Evolutionary conservation across 306 rosid species (phyloP), one percentile per base, ranked within the genome.

Genomic region (Trifolium repens): DNA sequence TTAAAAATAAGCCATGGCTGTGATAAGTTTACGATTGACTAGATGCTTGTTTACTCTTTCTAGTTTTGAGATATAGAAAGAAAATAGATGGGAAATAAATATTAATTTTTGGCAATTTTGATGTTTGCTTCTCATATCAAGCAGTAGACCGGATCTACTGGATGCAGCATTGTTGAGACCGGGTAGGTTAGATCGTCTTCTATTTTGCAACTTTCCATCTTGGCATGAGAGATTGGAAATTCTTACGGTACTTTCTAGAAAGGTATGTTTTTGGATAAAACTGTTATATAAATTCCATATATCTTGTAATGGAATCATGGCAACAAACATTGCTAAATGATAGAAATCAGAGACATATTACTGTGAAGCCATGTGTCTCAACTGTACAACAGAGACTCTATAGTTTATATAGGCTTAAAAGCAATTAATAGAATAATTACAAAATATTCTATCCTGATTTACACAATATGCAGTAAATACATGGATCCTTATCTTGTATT

Each of bases 71-170:
- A 80, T 8, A 68, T 22, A 44, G 1, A 52, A 43, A 80, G 34
- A 69, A 50, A 34, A 54, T 32, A 68, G 13, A 39, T 69, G 35
- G 69, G 60, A 63, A 55, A 43, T 64, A 55, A 43, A 57, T 70
- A 70, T 72, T 71, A 47, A 9, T 72, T 32, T 12, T 65, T 8
- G 14, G 35, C 43, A 24, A 78, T 71, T 40, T 72, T 81, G 53
- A 78, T 68, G 52, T 55, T 39, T 72, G 61, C 67, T 81, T 85
- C 80, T 76, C 74, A 75, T 91, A 81, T 80, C 73, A 79, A 88
- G 89, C 97, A 94, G 98, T 86, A 90, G 98, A 80, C 98, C 98
- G 4, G 97, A 94, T 84, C 88, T 94, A 81, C 97, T 94, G 69
- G 97, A 94, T 80, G 98, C 97, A 7, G 98, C 97, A 16, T 86